Base-by-base conservation (phyloP, 441 rosid species). In the Adansonia rubrostipa region DNA sequence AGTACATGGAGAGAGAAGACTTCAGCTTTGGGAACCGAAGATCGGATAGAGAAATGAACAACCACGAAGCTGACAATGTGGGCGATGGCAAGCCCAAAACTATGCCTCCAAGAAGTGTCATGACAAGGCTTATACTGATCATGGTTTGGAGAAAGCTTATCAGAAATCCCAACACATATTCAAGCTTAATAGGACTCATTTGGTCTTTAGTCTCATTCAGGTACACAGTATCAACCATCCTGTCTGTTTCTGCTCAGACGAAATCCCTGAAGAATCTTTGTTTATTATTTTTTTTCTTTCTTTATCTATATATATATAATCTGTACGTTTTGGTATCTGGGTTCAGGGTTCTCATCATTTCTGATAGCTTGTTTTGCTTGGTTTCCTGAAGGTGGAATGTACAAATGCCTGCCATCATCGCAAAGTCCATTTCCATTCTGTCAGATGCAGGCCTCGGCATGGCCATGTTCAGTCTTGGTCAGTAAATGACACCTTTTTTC, bases 391-490 rank as follows among this genome's bases (percentile, higher is more conserved):
- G 99, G 93, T 96, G 98, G 98, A 77, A 91, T 86, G 84, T 92
- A 76, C 80, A 89, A 85, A 94, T 96, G 99, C 99, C 99, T 60
- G 93, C 92, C 70, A 90, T 96, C 53, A 85, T 96, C 83, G 96
- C 96, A 22, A 89, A 94, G 87, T 96, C 99, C 86, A 96, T 96
- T 81, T 90, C 99, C 80, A 96, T 96, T 78, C 92, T 96, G 88
- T 96, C 99, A 81, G 98, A 96, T 90, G 99, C 99, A 80, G 99
- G 98, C 74, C 96, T 96, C 74, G 99, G 99, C 93, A 94, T 96
- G 99, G 99, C 99, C 80, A 96, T 96, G 99, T 96, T 96, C 91
- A 96, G 99, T 84, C 98, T 96, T 60, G 99, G 99, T 96, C 93
- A 92, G 99, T 92, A 79, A 40, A 28, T 70, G 47, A 7, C 72